phyloP scores from a whole-genome alignment of 2,329 filamentous ascomycete genomes.

The Zalaria sp. region DNA sequence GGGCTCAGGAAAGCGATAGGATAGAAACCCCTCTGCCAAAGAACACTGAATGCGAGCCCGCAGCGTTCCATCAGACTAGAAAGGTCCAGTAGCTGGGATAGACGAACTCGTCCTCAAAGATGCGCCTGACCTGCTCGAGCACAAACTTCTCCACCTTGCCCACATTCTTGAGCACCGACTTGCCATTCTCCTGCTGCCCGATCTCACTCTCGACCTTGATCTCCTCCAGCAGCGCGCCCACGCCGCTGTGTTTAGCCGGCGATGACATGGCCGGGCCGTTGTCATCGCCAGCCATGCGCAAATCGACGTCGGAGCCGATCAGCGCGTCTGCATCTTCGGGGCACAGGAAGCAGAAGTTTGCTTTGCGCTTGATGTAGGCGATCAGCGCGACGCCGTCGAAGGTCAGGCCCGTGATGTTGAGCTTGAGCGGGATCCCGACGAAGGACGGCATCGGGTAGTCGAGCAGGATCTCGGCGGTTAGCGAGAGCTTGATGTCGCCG shows the following conservation, averaged over 20 bases:
- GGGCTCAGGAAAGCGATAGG: too few relatives aligned
- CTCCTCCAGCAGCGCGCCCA: slow-evolving; percentile 75
- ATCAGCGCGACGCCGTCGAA: slow-evolving; percentile 92
- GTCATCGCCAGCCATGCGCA: slow-evolving; percentile 6
- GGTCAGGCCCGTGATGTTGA: slow-evolving; percentile 87
- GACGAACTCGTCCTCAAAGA: slow-evolving; percentile 97
- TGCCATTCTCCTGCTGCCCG: slow-evolving; percentile 76
- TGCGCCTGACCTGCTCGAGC: slow-evolving; percentile 85
- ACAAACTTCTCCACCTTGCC: slow-evolving; percentile 98
- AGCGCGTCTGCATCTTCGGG: slow-evolving; percentile 73
- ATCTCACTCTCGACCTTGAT: slow-evolving; percentile 97
- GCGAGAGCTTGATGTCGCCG: slow-evolving; percentile 71
- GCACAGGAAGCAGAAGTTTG: slow-evolving; percentile 89
- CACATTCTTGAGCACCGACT: slow-evolving; percentile 94
- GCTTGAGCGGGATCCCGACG: slow-evolving; percentile 82
- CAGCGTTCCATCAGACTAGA: slow-evolving; percentile 45
- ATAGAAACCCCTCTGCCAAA: too few relatives aligned
- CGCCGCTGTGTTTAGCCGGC: slow-evolving; percentile 20
- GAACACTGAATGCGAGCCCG: too few relatives aligned
- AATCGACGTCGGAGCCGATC: slow-evolving; percentile 24
- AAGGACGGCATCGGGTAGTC: slow-evolving; percentile 99
- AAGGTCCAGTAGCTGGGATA: slow-evolving; percentile 99
- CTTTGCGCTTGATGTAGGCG: slow-evolving; percentile 75
- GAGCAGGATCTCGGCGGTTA: slow-evolving; percentile 88
- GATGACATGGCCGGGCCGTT: slow-evolving; percentile 7